Base-by-base conservation (phyloP, 2,329 filamentous ascomycete species). In the Tolypocladium ovalisporum region DNA sequence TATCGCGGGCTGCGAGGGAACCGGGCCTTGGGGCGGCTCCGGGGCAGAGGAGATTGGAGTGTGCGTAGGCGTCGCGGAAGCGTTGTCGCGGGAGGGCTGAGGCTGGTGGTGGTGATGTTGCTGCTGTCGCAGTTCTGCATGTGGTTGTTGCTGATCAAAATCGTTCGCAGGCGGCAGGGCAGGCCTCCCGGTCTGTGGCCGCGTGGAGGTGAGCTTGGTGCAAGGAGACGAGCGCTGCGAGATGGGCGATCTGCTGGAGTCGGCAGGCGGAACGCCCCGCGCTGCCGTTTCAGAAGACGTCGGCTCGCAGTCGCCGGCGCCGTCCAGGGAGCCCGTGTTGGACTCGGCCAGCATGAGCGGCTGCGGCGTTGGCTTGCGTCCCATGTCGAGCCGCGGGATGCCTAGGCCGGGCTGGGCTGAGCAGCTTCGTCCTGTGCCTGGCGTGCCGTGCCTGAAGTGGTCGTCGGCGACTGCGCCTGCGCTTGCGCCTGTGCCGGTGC, bases 331-430 rank as follows among this genome's bases (percentile, higher is more conserved):
- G 61, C 15, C 24, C 44, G 65, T 63, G 61, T 65, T 69, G 62
- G 70, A 64, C 61, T 74, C 74, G 65, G 75, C 73, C 71, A 83
- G 74, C 68, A 76, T 71, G 72, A 83, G 76, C 71, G 81, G 80
- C 74, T 82, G 77, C 63, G 80, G 81, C 71, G 76, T 79, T 67
- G 77, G 72, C 72, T 82, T 84, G 70, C 80, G 81, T 73, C 76
- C 79, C 80, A 83, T 83, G 34, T 63, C 60, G 59, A 57, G 55
- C 44, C 55, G 36, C 47, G 56, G 55, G 35, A 49, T 55, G 19
- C 37, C 17, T 56, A 22, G n/a, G 37, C 47, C 13, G 29, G 47
- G 47, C 19, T n/a, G 44, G 24, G 56, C 40, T 29, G 17, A 8
- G 55, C 49, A 47, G 56, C 51, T 42, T 47, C 32, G 49, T 22